Conservation (phyloP, 208 protist species). For the Borovskyia barvae region DNA sequence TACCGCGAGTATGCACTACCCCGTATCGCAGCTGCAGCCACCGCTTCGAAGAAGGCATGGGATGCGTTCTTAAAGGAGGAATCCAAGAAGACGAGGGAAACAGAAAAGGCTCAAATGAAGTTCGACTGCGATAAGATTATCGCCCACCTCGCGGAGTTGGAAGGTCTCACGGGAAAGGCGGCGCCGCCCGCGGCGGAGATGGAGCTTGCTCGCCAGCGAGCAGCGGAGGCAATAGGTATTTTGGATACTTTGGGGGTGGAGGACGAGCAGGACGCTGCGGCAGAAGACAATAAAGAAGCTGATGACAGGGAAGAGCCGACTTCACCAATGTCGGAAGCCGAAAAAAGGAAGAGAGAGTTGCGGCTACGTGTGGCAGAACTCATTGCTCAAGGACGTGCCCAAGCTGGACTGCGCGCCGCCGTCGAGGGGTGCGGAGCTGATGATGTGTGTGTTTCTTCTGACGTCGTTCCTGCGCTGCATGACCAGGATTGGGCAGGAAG, state of each 20-base stretch:
- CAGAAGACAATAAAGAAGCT: constrained; percentile 4
- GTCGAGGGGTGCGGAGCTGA: background rate
- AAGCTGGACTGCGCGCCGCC: background rate
- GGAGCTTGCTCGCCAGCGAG: constrained; percentile 29
- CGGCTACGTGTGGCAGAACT: constrained; percentile 19
- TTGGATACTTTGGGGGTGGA: constrained; percentile 28
- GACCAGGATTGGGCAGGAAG: constrained; percentile 17
- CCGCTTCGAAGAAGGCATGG: constrained; percentile 8
- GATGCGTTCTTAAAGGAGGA: constrained; percentile 6
- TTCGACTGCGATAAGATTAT: constrained; percentile 27
- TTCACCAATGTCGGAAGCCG: background rate
- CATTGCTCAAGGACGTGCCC: constrained; percentile 20
- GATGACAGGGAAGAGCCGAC: background rate
- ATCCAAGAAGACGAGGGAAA: constrained; percentile 11
- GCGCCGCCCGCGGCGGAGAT: constrained; percentile 36
- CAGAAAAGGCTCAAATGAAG: constrained; percentile 35
- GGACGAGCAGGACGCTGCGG: constrained; percentile 11
- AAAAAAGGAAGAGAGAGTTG: constrained; percentile 3
- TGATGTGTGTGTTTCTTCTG: background rate
- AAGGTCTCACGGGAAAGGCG: constrained; percentile 22
- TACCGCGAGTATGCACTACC: constrained; percentile 25
- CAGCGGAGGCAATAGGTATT: constrained; percentile 38
- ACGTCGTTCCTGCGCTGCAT: background rate
- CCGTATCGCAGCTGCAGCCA: background rate
- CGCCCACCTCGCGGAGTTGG: constrained; percentile 25